A percentile compares a stretch with the other conserved stretches of the same genome.
phyloP scores from a whole-genome alignment of 768 basidiomycete genomes.

The Botryobasidium botryosum region DNA sequence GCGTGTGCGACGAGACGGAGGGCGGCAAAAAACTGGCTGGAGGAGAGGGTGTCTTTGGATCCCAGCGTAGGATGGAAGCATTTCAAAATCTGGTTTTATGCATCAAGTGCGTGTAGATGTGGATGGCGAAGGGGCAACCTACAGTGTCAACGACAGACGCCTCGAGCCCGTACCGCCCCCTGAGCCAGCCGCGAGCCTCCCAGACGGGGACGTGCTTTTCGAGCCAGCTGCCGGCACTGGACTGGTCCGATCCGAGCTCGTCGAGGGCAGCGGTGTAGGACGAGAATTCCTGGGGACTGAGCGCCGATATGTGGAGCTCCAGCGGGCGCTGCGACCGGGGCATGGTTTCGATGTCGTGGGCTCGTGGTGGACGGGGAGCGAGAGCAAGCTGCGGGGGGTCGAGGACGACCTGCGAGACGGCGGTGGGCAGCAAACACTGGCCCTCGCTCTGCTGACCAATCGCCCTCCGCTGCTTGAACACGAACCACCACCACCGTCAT shows the following conservation, averaged over 20 bases:
- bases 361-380: too few relatives aligned
- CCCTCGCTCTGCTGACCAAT: too few relatives aligned
- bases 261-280: conserved; percentile 9
- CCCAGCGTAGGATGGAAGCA: conserved; percentile 7
- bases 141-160: conserved; percentile 11
- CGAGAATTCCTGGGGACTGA: conserved; percentile 9
- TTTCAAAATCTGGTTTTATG: conserved; percentile 11
- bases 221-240: conserved; percentile 1
- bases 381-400: background rate
- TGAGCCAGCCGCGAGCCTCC: conserved; percentile 10
- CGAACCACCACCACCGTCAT: conserved; percentile 1
- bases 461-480: too few relatives aligned
- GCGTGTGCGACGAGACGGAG: conserved; percentile 11
- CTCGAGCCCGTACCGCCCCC: conserved; percentile 12
- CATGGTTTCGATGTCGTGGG: background rate
- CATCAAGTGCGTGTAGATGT: too few relatives aligned
- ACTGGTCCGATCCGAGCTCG: conserved; percentile 5
- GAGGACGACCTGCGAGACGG: too few relatives aligned
- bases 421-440: too few relatives aligned
- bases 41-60: background rate
- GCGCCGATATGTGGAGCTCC: conserved; percentile 9
- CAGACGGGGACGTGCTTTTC: conserved; percentile 5
- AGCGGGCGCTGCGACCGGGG: conserved; percentile 8
- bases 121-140: conserved; percentile 2
- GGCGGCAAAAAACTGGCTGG: conserved; percentile 10